Evolutionary conservation across 306 rosid genomes (phyloP).

Genomic region (Myrica gale): DNA sequence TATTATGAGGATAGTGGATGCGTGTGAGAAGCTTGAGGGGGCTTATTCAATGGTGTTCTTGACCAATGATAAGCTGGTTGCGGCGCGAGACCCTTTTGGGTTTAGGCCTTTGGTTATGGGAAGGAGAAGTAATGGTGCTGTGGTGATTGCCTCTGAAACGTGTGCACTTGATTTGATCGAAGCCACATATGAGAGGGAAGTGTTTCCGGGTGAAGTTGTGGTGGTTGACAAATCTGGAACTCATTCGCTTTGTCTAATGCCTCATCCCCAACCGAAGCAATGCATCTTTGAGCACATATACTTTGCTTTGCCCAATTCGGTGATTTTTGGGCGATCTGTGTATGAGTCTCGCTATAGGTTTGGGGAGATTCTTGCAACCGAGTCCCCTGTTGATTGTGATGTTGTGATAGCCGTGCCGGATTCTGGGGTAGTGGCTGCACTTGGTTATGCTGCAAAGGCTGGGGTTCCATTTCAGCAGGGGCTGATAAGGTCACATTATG

Average conservation of each 20-base stretch:
- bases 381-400: conserved; percentile 86
- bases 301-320: conserved; percentile 85
- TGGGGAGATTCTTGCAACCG: conserved; percentile 84
- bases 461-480: conserved; percentile 96
- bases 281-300: conserved; percentile 94
- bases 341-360: conserved; percentile 70
- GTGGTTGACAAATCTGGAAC: conserved; percentile 77
- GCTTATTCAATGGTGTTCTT: conserved; percentile 82
- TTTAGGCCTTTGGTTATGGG: conserved; percentile 96
- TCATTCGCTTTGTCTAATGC: conserved; percentile 80
- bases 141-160: conserved; percentile 96
- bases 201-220: conserved; percentile 81
- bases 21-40: conserved; percentile 83
- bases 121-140: conserved; percentile 81
- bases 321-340: conserved; percentile 79
- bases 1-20: conserved; percentile 68
- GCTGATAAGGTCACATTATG: conserved; percentile 89
- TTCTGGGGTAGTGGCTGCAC: conserved; percentile 95
- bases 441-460: conserved; percentile 89
- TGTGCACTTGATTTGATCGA: conserved; percentile 97
- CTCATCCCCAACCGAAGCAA: conserved; percentile 80
- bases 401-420: conserved; percentile 95
- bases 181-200: conserved; percentile 92
- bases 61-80: conserved; percentile 76
- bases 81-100: conserved; percentile 77